Evolutionary conservation across 306 rosid genomes (phyloP), one percentile per base, ranked within the genome.

Genomic region (Cercis canadensis): DNA sequence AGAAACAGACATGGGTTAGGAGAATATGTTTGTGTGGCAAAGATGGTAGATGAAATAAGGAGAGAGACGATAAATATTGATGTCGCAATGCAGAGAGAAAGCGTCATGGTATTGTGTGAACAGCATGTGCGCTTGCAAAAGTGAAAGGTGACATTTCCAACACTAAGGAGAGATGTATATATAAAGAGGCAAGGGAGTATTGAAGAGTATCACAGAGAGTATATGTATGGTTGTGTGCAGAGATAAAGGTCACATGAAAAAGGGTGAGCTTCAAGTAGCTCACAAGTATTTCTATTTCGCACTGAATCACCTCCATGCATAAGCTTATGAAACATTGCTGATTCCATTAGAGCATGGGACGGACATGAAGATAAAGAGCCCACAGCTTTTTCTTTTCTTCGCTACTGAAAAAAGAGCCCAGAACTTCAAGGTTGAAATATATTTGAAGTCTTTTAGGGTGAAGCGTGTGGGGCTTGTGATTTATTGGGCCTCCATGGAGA

Each of bases 131-230:
- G 4, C n/a, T 11, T 55, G 1, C 15, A 57, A 2, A 57, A 4
- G 17, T 4, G 16, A 61, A n/a, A n/a, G 24, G 67, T 57, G 16
- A 50, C 14, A 17, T n/a, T n/a, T n/a, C n/a, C n/a, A n/a, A n/a
- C n/a, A n/a, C n/a, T n/a, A n/a, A n/a, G n/a, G 7, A 51, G 13
- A 17, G 0, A 21, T 18, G 32, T 10, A 60, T 60, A 8, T 13
- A 66, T 15, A 50, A 4, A 32, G 18, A 12, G 24, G 3, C 59
- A 16, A 0, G 7, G 60, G 44, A 21, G 63, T 46, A 78, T 78
- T 78, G 69, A 78, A 78, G 74, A 67, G 45, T 14, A 57, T 78
- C 82, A 78, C 82, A 78, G 63, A 51, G 36, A 16, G n/a, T 34
- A 61, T 34, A 61, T 36, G 70, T 44, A 19, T 57, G 47, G 53